A percentile compares a stretch with the other conserved stretches of the same genome.
These are phyloP conservation scores for Dissophora globulifera DNA, from an alignment of 192 early-diverging fungal genomes.

Conservation along the genomic window DNA sequence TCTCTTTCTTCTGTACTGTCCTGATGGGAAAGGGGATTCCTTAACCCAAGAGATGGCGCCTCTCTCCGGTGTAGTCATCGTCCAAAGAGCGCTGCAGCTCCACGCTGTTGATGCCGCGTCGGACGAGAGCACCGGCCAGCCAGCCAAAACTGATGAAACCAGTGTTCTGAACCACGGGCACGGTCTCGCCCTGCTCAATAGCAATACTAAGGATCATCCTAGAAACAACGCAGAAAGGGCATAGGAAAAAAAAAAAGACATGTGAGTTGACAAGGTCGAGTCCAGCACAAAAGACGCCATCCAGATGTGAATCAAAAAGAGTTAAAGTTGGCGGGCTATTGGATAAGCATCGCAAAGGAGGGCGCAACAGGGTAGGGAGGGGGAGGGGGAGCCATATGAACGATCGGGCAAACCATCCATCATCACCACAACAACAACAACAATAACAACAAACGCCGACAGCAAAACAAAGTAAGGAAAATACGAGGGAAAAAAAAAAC, in stretches of 20 bases:
- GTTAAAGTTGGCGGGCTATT: too few species aligned
- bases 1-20: too few species aligned
- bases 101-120: conserved; percentile 28
- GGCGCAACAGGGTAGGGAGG: too few species aligned
- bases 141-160: conserved; percentile 41
- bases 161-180: conserved; percentile 22
- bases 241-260: neutral
- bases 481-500: conserved; percentile 22
- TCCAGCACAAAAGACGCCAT: too few species aligned
- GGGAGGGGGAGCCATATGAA: too few species aligned
- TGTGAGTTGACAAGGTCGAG: conserved; percentile 28
- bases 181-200: conserved; percentile 26
- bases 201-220: conserved; percentile 51
- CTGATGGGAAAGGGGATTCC: neutral
- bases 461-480: neutral
- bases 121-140: conserved; percentile 34
- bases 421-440: neutral
- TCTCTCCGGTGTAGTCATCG: conserved; percentile 22
- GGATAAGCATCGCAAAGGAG: too few species aligned
- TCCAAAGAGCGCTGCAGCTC: conserved; percentile 27
- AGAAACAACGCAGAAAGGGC: neutral
- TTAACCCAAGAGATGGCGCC: conserved; percentile 40
- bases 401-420: neutral
- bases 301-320: too few species aligned
- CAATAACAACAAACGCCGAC: neutral